Conservation (phyloP, 139 green algal species). For the Asterochloris erici region DNA sequence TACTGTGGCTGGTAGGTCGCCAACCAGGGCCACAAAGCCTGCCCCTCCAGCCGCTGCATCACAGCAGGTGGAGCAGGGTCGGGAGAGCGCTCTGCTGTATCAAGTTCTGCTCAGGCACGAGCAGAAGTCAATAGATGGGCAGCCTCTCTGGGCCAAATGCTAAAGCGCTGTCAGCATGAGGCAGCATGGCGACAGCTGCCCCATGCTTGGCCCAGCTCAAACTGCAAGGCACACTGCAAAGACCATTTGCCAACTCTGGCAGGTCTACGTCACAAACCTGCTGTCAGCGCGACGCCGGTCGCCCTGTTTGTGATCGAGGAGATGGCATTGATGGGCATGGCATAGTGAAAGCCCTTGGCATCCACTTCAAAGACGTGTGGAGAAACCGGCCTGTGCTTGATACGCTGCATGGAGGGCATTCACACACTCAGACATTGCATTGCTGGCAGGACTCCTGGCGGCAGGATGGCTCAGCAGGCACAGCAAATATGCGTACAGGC, state of each 20-base stretch:
- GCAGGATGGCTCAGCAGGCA: not conserved
- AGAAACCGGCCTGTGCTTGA: constrained; percentile 84
- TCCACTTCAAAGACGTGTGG: constrained; percentile 90
- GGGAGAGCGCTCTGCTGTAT: too few relatives aligned
- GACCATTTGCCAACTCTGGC: not conserved
- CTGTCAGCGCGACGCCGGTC: constrained; percentile 71
- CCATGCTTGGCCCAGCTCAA: not conserved
- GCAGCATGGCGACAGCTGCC: not conserved
- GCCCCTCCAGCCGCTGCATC: constrained; percentile 58
- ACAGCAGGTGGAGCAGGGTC: not conserved
- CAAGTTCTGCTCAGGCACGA: too few relatives aligned
- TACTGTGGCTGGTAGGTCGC: constrained; percentile 62
- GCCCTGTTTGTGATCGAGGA: constrained; percentile 88
- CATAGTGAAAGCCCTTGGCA: constrained; percentile 79
- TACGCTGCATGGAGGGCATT: constrained; percentile 45
- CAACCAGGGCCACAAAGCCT: constrained; percentile 63
- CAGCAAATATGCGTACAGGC: not conserved
- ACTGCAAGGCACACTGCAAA: not conserved
- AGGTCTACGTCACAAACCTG: constrained; percentile 37
- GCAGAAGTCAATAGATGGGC: too few relatives aligned
- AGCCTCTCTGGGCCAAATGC: too few relatives aligned
- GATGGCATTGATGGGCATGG: constrained; percentile 80
- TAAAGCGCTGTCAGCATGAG: not conserved
- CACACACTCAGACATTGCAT: not conserved
- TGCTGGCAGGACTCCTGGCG: not conserved